A percentile compares a stretch with the other conserved stretches of the same genome.
These are phyloP conservation scores for Cubamyces lactineus DNA, from an alignment of 768 basidiomycete species.

Conservation along the genomic window DNA sequence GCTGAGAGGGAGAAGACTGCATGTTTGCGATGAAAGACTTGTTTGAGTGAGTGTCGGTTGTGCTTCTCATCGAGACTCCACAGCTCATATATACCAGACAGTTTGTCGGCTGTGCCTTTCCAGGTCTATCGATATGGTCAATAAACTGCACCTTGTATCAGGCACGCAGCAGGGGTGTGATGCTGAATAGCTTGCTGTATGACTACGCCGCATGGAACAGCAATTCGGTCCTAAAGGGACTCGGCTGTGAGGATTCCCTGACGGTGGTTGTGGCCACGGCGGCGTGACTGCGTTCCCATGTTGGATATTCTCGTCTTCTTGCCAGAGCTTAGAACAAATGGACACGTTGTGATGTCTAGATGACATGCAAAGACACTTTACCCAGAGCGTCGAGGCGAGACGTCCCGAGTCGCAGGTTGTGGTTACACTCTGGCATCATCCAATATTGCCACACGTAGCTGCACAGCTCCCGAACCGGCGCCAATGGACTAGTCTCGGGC, in stretches of 20 bases:
- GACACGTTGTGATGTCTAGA: no score
- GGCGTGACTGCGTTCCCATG: not conserved
- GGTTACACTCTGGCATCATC: no score
- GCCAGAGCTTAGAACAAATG: not conserved
- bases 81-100: slow-evolving; percentile 13
- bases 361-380: no score
- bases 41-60: not conserved
- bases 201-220: slow-evolving; percentile 17
- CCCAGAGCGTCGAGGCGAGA: no score
- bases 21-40: slow-evolving; percentile 9
- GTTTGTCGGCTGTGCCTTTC: slow-evolving; percentile 7
- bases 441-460: no score
- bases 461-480: no score
- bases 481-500: no score
- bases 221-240: not conserved
- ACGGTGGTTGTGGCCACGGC: slow-evolving; percentile 7
- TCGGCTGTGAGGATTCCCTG: not conserved
- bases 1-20: slow-evolving; percentile 25
- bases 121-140: not conserved
- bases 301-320: not conserved
- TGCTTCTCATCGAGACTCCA: not conserved
- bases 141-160: not conserved
- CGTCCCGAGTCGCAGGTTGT: no score
- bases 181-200: slow-evolving; percentile 2
- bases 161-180: not conserved